Evolutionary conservation across 75 land plant species (phyloP), one percentile per base, ranked within the genome.

Genomic region (Picea sitchensis): DNA sequence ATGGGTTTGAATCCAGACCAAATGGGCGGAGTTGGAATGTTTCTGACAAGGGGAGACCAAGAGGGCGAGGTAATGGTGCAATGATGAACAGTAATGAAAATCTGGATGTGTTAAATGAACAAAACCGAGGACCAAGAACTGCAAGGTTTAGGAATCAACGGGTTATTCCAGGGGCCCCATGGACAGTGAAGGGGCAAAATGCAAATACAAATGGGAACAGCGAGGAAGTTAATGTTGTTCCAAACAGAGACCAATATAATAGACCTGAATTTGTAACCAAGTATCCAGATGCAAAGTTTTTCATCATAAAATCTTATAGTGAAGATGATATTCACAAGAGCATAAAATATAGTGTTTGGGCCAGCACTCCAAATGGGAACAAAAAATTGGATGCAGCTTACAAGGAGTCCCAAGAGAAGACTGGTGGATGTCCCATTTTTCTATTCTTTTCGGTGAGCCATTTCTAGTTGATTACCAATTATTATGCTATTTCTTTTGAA

Each of bases 321-420:
- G 99, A 94, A 79, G 99, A 96, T 81, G 98, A 96, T 88, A 85
- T 96, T 38, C 99, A 96, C 64, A 96, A 96, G 82, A 96, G 99
- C 83, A 88, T 96, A 72, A 96, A 96, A 78, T 96, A 96, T 71
- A 87, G 57, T 83, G 92, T 96, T 8, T 96, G 99, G 99, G 88
- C 99, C 32, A 96, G 99, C 77, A 96, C 99, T 59, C 89, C 88
- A 2, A 88, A 86, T 77, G 99, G 99, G n/a, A 96, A 96, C 82
- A 94, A 91, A 85, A 94, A 93, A 79, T 86, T 96, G 38, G 98
- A 96, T 83, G 86, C 84, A 21, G 98, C 89, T 32, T 96, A 86
- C 69, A 80, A 81, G 76, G 99, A 92, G 68, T 85, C 93, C 14
- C 83, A 84, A 74, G 82, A 84, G 82, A 92, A 84, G 76, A 58